phyloP scores from a whole-genome alignment of 306 rosid species.

The Styphnolobium japonicum region DNA sequence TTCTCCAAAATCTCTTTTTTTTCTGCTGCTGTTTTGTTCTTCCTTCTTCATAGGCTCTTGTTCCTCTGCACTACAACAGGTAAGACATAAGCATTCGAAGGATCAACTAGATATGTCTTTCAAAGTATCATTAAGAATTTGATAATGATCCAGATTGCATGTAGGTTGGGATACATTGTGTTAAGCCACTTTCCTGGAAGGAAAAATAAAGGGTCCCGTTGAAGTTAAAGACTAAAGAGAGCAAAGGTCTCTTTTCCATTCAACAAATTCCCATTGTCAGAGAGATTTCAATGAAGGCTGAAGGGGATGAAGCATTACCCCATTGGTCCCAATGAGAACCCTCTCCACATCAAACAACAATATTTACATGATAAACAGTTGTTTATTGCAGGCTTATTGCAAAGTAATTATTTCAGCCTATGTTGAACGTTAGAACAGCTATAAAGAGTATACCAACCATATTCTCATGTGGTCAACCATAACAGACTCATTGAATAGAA shows the following conservation, averaged over 20 bases:
- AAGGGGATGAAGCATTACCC: neutral
- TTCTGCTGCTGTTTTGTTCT: no score
- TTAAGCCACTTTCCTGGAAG: no score
- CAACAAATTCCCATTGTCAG: neutral
- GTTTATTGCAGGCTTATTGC: neutral
- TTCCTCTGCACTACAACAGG: no score
- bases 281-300: neutral
- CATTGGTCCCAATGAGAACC: no score
- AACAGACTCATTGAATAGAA: no score
- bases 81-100: neutral
- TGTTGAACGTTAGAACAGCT: neutral
- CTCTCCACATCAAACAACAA: no score
- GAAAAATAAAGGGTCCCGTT: no score
- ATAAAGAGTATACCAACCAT: neutral
- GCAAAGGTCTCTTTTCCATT: neutral
- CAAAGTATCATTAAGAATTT: neutral
- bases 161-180: neutral
- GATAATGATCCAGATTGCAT: neutral
- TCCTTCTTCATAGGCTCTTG: no score
- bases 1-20: no score
- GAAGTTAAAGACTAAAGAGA: no score
- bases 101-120: constrained; percentile 23
- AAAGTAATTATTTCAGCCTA: no score
- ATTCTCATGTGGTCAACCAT: neutral
- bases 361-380: neutral